Conservation (phyloP, 805 yeast genomes). For the Hanseniaspora singularis region DNA sequence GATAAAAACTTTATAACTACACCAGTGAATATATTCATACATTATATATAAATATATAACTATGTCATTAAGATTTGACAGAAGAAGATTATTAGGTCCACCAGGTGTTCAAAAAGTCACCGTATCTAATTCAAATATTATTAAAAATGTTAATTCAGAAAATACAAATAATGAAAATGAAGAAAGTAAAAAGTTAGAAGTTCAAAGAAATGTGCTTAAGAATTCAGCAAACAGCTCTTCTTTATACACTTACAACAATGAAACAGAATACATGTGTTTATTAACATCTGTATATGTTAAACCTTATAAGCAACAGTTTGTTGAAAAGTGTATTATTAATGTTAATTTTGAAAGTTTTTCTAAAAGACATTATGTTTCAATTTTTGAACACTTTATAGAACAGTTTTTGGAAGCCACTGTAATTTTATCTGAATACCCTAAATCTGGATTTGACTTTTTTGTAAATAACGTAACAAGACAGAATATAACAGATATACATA, state of each 20-base stretch:
- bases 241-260: conserved; percentile 55
- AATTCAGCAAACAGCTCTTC: conserved; percentile 37
- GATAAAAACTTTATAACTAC: conserved; percentile 18
- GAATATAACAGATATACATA: conserved; percentile 26
- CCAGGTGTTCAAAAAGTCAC: conserved; percentile 44
- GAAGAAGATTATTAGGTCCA: conserved; percentile 84
- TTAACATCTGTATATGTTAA: conserved; percentile 76
- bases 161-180: neutral
- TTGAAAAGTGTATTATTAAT: conserved; percentile 51
- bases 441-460: conserved; percentile 73
- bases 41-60: neutral
- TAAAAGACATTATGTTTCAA: conserved; percentile 23
- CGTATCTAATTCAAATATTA: conserved; percentile 24
- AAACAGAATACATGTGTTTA: conserved; percentile 72
- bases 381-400: conserved; percentile 28
- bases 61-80: conserved; percentile 34
- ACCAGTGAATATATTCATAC: too few species aligned
- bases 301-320: conserved; percentile 65
- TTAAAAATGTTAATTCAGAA: neutral
- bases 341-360: conserved; percentile 36
- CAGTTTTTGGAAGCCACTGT: conserved; percentile 32
- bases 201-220: conserved; percentile 18
- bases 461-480: conserved; percentile 41
- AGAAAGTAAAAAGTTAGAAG: conserved; percentile 17
- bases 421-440: conserved; percentile 64